Evolutionary conservation across 1,284 basidiomycete species (phyloP).

Genomic region (Testicularia cyperi): DNA sequence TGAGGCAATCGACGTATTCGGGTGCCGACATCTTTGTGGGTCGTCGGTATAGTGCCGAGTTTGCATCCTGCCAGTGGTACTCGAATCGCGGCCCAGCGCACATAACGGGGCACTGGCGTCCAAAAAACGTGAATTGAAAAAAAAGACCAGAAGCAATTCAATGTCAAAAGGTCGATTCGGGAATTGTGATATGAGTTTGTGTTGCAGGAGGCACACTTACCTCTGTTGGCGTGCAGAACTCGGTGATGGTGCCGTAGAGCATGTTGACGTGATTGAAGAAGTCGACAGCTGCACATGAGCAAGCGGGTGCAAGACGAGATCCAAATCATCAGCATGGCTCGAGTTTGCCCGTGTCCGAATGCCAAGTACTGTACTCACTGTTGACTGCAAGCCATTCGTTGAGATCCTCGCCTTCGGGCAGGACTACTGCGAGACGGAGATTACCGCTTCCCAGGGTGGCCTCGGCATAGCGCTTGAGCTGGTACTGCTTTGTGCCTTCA

Average conservation of each 20-base stretch:
- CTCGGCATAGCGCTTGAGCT: constrained; percentile 93
- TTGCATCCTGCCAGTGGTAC: constrained; percentile 91
- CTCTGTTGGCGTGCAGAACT: constrained; percentile 56
- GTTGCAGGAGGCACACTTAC: no score
- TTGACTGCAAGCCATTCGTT: constrained; percentile 60
- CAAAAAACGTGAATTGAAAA: no score
- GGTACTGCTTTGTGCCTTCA: constrained; percentile 94
- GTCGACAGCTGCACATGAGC: constrained; percentile 58
- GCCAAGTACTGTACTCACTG: constrained; percentile 37
- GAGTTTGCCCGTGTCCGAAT: no score
- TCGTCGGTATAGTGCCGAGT: constrained; percentile 48
- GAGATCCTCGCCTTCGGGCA: constrained; percentile 58
- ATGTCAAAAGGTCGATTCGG: no score
- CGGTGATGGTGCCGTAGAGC: constrained; percentile 59
- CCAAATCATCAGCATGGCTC: no score
- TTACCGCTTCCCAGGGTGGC: constrained; percentile 75
- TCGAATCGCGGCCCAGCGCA: constrained; percentile 95
- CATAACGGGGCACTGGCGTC: constrained; percentile 96
- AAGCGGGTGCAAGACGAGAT: no score
- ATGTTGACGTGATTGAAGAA: constrained; percentile 61
- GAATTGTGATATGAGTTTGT: no score
- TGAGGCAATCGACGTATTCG: constrained; percentile 95
- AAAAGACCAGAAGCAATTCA: no score
- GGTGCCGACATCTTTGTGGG: constrained; percentile 58
- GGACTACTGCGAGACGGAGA: constrained; percentile 52